Evolutionary conservation across 257 asterid genomes (phyloP).

Genomic region (Rauvolfia tetraphylla): DNA sequence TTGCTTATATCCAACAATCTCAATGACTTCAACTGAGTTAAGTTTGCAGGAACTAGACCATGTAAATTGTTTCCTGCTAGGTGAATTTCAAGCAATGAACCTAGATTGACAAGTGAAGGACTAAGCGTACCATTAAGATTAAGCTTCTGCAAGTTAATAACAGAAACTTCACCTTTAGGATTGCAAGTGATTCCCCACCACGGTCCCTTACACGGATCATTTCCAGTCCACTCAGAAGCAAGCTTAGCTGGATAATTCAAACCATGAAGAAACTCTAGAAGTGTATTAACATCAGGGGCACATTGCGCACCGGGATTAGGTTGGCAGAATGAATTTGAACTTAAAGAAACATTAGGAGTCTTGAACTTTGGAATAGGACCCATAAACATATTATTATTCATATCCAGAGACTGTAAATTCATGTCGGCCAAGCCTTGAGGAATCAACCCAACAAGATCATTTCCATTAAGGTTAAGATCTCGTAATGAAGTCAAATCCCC

Average conservation of each 20-base stretch:
- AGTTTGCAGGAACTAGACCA: constrained; percentile 50
- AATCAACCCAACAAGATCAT: constrained; percentile 57
- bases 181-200: constrained; percentile 75
- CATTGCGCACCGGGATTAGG: constrained; percentile 49
- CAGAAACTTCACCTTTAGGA: constrained; percentile 40
- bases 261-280: constrained; percentile 57
- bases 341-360: constrained; percentile 37
- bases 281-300: constrained; percentile 61
- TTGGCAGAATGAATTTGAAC: constrained; percentile 61
- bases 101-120: constrained; percentile 54
- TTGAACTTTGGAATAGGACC: constrained; percentile 70
- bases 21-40: constrained; percentile 45
- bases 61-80: constrained; percentile 59
- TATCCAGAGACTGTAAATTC: constrained; percentile 41
- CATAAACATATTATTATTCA: constrained; percentile 79
- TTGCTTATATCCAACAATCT: constrained; percentile 58
- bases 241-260: constrained; percentile 52
- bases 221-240: constrained; percentile 61
- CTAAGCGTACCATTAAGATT: constrained; percentile 71
- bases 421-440: constrained; percentile 56
- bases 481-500: constrained; percentile 51
- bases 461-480: constrained; percentile 55
- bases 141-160: constrained; percentile 56
- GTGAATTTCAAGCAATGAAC: constrained; percentile 59
- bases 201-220: constrained; percentile 64